Conservation (phyloP, 805 yeast species). For the Millerago galiae region DNA sequence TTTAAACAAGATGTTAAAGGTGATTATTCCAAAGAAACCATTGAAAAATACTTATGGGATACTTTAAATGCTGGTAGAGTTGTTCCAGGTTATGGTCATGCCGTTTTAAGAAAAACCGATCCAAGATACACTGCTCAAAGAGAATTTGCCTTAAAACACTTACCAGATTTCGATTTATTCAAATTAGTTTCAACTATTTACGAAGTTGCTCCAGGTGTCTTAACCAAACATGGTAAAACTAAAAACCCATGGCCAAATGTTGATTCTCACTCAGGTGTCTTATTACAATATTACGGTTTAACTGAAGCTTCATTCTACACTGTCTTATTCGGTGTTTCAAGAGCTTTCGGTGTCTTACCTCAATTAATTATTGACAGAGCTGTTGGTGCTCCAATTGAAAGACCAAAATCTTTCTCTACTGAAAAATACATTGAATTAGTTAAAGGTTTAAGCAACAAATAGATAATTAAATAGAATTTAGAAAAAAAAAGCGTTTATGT, state of each 20-base stretch:
- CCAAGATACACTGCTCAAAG: conserved; percentile 85
- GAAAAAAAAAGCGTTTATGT: background rate
- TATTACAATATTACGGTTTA: conserved; percentile 79
- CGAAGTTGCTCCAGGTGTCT: conserved; percentile 77
- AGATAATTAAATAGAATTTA: background rate
- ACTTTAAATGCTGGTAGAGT: conserved; percentile 78
- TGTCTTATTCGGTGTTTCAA: conserved; percentile 78
- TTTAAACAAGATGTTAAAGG: conserved; percentile 56
- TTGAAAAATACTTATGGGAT: conserved; percentile 73
- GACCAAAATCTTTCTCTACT: conserved; percentile 91
- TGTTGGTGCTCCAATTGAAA: conserved; percentile 74
- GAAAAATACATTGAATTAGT: conserved; percentile 86
- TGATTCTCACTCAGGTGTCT: conserved; percentile 82
- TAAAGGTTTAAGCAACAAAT: conserved; percentile 31
- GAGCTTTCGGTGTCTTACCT: conserved; percentile 82
- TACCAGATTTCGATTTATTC: conserved; percentile 77
- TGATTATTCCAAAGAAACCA: conserved; percentile 58
- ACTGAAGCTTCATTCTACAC: conserved; percentile 81
- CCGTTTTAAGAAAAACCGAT: conserved; percentile 82
- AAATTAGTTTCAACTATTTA: conserved; percentile 70
- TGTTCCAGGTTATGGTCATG: conserved; percentile 87
- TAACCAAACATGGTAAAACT: conserved; percentile 81
- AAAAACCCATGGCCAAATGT: conserved; percentile 94
- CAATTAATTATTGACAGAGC: conserved; percentile 84
- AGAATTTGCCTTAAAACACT: conserved; percentile 68